Evolutionary conservation across 192 early-diverging fungal genomes (phyloP).

Genomic region (Lobulomyces angularis): DNA sequence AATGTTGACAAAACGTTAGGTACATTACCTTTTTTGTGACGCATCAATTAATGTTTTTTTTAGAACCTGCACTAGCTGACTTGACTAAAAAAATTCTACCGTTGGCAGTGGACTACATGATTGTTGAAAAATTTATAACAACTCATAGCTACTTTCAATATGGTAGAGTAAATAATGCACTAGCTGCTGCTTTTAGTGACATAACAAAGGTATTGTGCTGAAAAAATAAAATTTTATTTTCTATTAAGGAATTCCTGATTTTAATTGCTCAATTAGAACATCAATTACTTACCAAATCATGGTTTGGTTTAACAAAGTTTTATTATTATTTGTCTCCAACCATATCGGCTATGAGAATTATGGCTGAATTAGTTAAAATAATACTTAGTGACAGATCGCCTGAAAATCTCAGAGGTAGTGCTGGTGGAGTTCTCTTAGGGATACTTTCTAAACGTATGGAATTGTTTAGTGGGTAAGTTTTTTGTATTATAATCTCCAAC

Average conservation of each 20-base stretch:
- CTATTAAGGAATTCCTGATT: conserved; percentile 61
- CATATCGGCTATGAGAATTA: conserved; percentile 35
- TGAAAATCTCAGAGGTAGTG: conserved; percentile 14
- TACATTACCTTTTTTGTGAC: conserved; percentile 7
- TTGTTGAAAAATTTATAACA: conserved; percentile 65
- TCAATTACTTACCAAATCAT: conserved; percentile 49
- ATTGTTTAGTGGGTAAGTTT: conserved; percentile 49
- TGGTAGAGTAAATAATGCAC: conserved; percentile 80
- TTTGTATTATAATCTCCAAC: conserved; percentile 9
- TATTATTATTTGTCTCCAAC: conserved; percentile 83
- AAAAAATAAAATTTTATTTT: neutral
- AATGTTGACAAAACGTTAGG: conserved; percentile 32
- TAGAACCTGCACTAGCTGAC: conserved; percentile 54
- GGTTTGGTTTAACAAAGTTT: conserved; percentile 82
- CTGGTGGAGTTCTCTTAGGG: conserved; percentile 66
- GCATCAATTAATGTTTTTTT: conserved; percentile 3
- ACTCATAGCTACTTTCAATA: conserved; percentile 61
- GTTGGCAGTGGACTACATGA: conserved; percentile 59
- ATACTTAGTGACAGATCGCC: conserved; percentile 19
- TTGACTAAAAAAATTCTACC: conserved; percentile 70
- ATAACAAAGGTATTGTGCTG: conserved; percentile 49
- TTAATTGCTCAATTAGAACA: conserved; percentile 84
- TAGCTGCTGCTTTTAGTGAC: conserved; percentile 65
- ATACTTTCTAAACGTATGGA: conserved; percentile 59
- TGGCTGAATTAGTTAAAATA: conserved; percentile 36